Conservation (phyloP, 2,329 filamentous ascomycete genomes). For the Calonectria fujianensis region DNA sequence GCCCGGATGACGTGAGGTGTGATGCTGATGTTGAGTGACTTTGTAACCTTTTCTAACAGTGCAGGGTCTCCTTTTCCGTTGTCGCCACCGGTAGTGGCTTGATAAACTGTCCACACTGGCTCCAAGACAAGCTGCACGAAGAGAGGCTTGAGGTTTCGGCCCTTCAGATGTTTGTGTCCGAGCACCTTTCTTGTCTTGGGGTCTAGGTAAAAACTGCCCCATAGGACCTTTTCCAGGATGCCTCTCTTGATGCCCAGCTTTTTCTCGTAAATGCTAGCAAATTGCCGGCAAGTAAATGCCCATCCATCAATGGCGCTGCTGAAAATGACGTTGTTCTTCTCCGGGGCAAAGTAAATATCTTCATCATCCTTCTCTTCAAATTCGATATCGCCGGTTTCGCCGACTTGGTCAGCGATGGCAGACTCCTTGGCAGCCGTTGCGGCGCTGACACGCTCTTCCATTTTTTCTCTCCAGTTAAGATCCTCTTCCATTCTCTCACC, state of each 20-base stretch:
- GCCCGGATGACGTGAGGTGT: constrained; percentile 90
- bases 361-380: constrained; percentile 97
- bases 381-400: constrained; percentile 75
- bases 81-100: constrained; percentile 89
- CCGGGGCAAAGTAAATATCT: constrained; percentile 97
- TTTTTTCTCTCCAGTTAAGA: constrained; percentile 93
- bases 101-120: constrained; percentile 96
- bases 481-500: constrained; percentile 99
- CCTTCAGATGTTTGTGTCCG: constrained; percentile 93
- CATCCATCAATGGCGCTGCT: constrained; percentile 98
- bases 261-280: constrained; percentile 94
- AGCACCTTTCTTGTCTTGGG: constrained; percentile 97
- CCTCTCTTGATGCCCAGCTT: constrained; percentile 96
- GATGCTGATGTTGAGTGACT: constrained; percentile 89
- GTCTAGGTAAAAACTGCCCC: constrained; percentile 97
- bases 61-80: constrained; percentile 88
- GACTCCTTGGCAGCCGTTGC: constrained; percentile 78
- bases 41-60: constrained; percentile 94
- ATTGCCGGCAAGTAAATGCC: constrained; percentile 97
- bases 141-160: constrained; percentile 93
- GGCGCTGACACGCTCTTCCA: constrained; percentile 89
- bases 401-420: constrained; percentile 67
- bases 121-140: constrained; percentile 98
- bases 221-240: constrained; percentile 92
- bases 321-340: constrained; percentile 99